These are phyloP conservation scores for Alternaria sp. DNA, from an alignment of 2,329 filamentous ascomycete species.

Conservation along the genomic window DNA sequence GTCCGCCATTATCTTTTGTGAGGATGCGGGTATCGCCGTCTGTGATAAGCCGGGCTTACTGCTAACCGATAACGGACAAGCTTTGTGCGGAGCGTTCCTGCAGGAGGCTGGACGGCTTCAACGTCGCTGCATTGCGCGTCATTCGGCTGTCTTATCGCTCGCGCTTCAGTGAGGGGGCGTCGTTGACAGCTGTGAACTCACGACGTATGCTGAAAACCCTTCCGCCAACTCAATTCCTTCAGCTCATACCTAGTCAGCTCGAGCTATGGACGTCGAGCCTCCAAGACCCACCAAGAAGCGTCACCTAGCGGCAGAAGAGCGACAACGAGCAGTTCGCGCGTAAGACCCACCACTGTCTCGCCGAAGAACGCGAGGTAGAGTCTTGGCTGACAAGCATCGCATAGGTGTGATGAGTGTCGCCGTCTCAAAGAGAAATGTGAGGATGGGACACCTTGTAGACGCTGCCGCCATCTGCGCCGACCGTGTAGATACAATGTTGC, in stretches of 20 bases:
- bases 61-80: background rate
- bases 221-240: background rate
- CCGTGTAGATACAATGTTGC: slow-evolving; percentile 47
- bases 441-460: slow-evolving; percentile 61
- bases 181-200: background rate
- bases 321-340: slow-evolving; percentile 20
- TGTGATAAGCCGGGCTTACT: background rate
- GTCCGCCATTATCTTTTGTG: slow-evolving; percentile 31
- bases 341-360: slow-evolving; percentile 6
- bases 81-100: slow-evolving; percentile 1
- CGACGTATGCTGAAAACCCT: background rate
- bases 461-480: slow-evolving; percentile 60
- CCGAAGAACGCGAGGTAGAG: background rate
- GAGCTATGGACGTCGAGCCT: slow-evolving; percentile 10
- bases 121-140: background rate
- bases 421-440: slow-evolving; percentile 65
- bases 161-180: background rate
- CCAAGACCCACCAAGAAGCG: slow-evolving; percentile 20
- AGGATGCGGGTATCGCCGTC: background rate
- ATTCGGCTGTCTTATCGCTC: background rate
- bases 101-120: background rate
- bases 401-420: slow-evolving; percentile 62
- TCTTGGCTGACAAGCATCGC: slow-evolving; percentile 4
- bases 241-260: background rate
- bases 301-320: slow-evolving; percentile 14